Evolutionary conservation across 2,329 filamentous ascomycete genomes (phyloP).

Genomic region (Penicillium nordicum): DNA sequence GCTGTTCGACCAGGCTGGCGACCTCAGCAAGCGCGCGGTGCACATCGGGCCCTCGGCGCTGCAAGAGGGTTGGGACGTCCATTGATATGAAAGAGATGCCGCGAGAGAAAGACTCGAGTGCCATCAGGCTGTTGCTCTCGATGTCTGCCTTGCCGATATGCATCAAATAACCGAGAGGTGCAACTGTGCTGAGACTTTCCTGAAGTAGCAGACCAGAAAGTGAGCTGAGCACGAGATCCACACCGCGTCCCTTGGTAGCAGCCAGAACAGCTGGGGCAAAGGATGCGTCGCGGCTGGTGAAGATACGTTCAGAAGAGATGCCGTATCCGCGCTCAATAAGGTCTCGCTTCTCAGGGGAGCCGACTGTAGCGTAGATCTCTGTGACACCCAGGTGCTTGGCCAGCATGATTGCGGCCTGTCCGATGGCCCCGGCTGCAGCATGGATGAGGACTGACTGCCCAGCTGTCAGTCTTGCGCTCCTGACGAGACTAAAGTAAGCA

Average conservation of each 20-base stretch:
- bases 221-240: slow-evolving; percentile 3
- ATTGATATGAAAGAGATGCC: neutral
- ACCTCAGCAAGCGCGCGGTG: neutral
- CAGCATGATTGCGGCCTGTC: neutral
- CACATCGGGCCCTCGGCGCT: neutral
- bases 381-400: neutral
- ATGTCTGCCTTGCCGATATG: neutral
- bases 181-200: neutral
- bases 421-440: neutral
- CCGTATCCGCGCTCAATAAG: neutral
- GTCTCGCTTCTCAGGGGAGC: neutral
- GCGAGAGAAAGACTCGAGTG: neutral
- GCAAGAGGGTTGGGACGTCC: neutral
- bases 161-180: neutral
- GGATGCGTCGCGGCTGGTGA: neutral
- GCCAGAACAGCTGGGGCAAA: neutral
- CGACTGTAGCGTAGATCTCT: neutral
- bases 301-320: neutral
- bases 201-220: neutral
- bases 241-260: neutral
- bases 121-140: neutral
- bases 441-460: neutral
- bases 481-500: neutral
- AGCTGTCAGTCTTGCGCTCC: too few species aligned
- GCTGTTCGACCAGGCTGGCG: neutral